phyloP scores from a whole-genome alignment of 2,329 filamentous ascomycete species.

The Stemphylium lycopersici region DNA sequence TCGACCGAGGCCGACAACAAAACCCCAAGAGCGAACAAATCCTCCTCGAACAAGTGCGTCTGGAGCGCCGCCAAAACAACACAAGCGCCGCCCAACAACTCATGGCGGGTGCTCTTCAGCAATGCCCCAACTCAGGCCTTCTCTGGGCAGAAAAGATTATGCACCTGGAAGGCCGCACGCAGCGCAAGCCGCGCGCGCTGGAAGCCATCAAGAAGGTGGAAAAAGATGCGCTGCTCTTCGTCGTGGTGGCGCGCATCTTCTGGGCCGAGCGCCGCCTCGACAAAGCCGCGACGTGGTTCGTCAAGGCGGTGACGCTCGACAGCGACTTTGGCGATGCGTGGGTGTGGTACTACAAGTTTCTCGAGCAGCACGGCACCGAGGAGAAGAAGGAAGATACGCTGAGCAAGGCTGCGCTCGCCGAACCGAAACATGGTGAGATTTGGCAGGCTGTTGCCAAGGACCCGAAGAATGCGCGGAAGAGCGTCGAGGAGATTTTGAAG shows the following conservation, averaged over 20 bases:
- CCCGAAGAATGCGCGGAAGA: conserved; percentile 77
- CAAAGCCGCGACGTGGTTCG: conserved; percentile 96
- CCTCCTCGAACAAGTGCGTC: conserved; percentile 91
- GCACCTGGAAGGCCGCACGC: conserved; percentile 88
- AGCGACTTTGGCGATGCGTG: conserved; percentile 89
- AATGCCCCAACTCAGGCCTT: conserved; percentile 84
- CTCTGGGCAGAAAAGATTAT: conserved; percentile 96
- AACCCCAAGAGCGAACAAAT: conserved; percentile 83
- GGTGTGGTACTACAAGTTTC: conserved; percentile 98
- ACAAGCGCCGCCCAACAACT: conserved; percentile 82
- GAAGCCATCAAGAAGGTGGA: conserved; percentile 98
- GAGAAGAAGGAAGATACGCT: conserved; percentile 90
- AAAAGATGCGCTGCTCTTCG: conserved; percentile 85
- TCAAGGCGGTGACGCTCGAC: conserved; percentile 89
- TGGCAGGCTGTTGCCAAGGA: conserved; percentile 90
- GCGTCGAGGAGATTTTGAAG: conserved; percentile 81
- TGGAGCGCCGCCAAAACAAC: conserved; percentile 88
- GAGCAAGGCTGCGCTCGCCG: conserved; percentile 77
- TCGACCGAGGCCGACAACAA: conserved; percentile 87
- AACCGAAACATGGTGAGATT: conserved; percentile 89
- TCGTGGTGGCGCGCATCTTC: conserved; percentile 92
- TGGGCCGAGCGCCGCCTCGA: conserved; percentile 92
- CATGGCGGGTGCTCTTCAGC: conserved; percentile 92
- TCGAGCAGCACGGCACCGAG: conserved; percentile 88
- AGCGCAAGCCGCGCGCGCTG: conserved; percentile 86